Conservation (phyloP, 2,329 filamentous ascomycete species). For the Aureobasidium sp. region DNA sequence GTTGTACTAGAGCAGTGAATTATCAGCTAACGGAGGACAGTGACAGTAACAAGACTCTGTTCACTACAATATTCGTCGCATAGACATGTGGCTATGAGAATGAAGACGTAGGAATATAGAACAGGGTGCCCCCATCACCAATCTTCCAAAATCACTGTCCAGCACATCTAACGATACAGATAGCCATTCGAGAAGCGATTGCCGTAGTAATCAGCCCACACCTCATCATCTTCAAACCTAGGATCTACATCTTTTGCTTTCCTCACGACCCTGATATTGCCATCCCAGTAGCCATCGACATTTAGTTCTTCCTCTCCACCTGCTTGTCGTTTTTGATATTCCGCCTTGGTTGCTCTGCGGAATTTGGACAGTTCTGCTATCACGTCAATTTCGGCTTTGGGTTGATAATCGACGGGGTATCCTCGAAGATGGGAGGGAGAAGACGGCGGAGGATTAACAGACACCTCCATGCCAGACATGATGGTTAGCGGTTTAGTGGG, state of each 20-base stretch:
- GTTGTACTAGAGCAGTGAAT: too few relatives aligned
- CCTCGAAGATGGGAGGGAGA: not conserved
- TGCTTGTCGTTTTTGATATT: constrained; percentile 35
- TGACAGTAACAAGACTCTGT: too few relatives aligned
- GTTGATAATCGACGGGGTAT: not conserved
- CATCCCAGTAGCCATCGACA: constrained; percentile 54
- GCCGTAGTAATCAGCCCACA: constrained; percentile 28
- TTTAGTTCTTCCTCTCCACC: constrained; percentile 30
- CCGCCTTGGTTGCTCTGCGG: constrained; percentile 44
- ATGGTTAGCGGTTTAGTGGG: not conserved
- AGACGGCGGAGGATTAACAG: not conserved
- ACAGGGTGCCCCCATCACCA: not conserved
- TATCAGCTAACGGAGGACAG: too few relatives aligned
- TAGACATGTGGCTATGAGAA: not conserved
- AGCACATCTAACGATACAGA: constrained; percentile 22
- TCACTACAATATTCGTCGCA: not conserved
- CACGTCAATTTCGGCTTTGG: constrained; percentile 38
- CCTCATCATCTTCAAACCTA: constrained; percentile 21
- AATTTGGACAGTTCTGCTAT: constrained; percentile 49
- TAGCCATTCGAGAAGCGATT: constrained; percentile 25
- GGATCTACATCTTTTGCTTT: constrained; percentile 17
- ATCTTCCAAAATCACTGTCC: not conserved
- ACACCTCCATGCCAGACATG: constrained; percentile 17
- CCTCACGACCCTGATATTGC: constrained; percentile 52
- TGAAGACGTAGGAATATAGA: not conserved